Base-by-base conservation (phyloP, 495 filamentous ascomycete species). In the Talaromyces stipitatus region DNA sequence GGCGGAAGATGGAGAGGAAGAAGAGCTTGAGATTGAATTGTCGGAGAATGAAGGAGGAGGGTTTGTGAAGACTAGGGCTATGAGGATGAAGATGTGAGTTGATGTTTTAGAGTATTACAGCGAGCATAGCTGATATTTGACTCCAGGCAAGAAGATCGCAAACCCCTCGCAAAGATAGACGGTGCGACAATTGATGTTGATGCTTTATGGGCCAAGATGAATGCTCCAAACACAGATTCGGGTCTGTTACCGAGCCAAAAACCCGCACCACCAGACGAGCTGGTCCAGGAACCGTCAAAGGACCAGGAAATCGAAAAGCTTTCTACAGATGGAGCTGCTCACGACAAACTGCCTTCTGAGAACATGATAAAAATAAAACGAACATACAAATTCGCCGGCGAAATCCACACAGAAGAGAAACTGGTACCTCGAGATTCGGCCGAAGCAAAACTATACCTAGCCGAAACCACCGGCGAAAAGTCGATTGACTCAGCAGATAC, bases 371-470 rank as follows among this genome's bases (percentile, higher is more conserved):
- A 85, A 53, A 95, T 98, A 50, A 92, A 87, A 58, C 86, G 89
- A 27, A 91, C 87, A 4, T 96, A 95, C 72, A 87, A 87, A 55
- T 97, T 96, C 63, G 94, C 94, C 11, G 95, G 95, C 56, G 85
- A 92, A 66, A 80, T 85, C 36, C 88, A 88, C 62, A 89, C 85
- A 1, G 88, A 92, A 63, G 85, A 91, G 63, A 94, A 94, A 70
- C 70, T 85, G 10, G 90, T 97, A 2, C 78, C 85, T 1, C 83
- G 83, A 24, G 78, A 85, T 63, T 94, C 90, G 0, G 88, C 89
- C 43, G 92, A 94, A 73, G 92, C 89, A 3, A 86, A 82, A 32
- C 77, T 86, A 27, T 95, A 88, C 60, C 76, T 96, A 16, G 78
- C 83, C 29, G 73, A 75, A 27, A 69, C 66, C 14, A 64, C 78